Conservation (phyloP, 306 rosid genomes). For the Fagus crenata region DNA sequence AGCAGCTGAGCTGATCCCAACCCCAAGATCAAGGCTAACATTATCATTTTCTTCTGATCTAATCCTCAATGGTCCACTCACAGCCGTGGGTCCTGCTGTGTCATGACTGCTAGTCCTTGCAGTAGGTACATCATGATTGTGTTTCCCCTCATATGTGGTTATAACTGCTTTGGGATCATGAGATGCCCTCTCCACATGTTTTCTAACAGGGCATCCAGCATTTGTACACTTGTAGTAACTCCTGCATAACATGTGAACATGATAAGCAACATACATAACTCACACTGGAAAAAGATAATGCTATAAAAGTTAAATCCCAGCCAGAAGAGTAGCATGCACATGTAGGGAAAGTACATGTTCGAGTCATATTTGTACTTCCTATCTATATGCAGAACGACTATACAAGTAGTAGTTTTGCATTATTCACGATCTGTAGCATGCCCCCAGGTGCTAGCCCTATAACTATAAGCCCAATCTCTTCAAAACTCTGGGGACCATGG, state of each 20-base stretch:
- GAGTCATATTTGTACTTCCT: background rate
- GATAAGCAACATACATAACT: slow-evolving; percentile 25
- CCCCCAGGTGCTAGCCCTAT: too few relatives aligned
- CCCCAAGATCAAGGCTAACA: slow-evolving; percentile 94
- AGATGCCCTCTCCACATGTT: slow-evolving; percentile 97
- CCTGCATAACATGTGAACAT: slow-evolving; percentile 51
- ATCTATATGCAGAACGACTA: slow-evolving; percentile 4
- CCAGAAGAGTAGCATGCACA: slow-evolving; percentile 2
- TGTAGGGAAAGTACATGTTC: slow-evolving; percentile 1
- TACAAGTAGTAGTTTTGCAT: background rate
- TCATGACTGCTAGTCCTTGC: slow-evolving; percentile 85
- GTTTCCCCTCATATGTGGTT: slow-evolving; percentile 94
- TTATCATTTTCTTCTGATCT: slow-evolving; percentile 70
- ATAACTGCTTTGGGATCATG: slow-evolving; percentile 98
- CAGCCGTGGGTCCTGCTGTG: slow-evolving; percentile 47
- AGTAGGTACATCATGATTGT: slow-evolving; percentile 93
- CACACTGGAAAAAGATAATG: slow-evolving; percentile 12
- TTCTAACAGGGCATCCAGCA: slow-evolving; percentile 91
- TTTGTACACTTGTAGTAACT: slow-evolving; percentile 98
- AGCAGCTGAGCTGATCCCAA: slow-evolving; percentile 62
- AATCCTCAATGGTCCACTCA: slow-evolving; percentile 43
- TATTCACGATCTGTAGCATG: background rate
- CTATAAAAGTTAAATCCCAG: background rate
- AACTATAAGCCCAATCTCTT: too few relatives aligned
- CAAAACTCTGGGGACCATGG: too few relatives aligned